A percentile compares a stretch with the other conserved stretches of the same genome.
These are phyloP conservation scores for Amanita subjunquillea DNA, from an alignment of 768 basidiomycete genomes.

Conservation along the genomic window DNA sequence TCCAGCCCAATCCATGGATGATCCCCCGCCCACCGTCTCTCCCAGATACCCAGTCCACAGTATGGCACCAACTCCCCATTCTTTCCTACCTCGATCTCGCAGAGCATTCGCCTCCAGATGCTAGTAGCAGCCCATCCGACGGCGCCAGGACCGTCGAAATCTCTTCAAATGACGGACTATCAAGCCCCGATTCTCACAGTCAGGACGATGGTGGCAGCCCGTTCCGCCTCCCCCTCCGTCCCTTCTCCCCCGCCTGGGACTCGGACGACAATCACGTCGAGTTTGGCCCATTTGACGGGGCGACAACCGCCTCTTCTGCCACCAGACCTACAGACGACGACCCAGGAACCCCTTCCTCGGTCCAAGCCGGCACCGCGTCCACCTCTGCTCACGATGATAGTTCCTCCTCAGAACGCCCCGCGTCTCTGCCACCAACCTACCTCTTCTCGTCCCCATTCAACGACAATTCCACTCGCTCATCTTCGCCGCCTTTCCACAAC, in stretches of 20 bases:
- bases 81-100: slow-evolving; percentile 40
- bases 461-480: slow-evolving; percentile 4
- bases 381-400: slow-evolving; percentile 1
- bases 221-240: background rate
- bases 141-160: background rate
- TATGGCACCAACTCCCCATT: slow-evolving; percentile 52
- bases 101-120: slow-evolving; percentile 2
- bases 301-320: slow-evolving; percentile 4
- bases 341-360: background rate
- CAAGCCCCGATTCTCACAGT: background rate
- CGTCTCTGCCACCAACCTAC: background rate
- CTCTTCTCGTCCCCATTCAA: slow-evolving; percentile 1
- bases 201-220: background rate
- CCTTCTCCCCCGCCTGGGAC: slow-evolving; percentile 2
- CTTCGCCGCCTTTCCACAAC: background rate
- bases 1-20: slow-evolving; percentile 37
- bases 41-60: slow-evolving; percentile 37
- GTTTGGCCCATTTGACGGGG: slow-evolving; percentile 5
- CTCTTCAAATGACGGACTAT: background rate
- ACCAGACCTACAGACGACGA: background rate
- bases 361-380: background rate
- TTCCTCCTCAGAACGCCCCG: background rate
- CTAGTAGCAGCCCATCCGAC: background rate
- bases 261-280: slow-evolving; percentile 3
- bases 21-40: background rate